These are phyloP conservation scores for Chaetomidium leptoderma DNA, from an alignment of 495 filamentous ascomycete species.

Conservation along the genomic window DNA sequence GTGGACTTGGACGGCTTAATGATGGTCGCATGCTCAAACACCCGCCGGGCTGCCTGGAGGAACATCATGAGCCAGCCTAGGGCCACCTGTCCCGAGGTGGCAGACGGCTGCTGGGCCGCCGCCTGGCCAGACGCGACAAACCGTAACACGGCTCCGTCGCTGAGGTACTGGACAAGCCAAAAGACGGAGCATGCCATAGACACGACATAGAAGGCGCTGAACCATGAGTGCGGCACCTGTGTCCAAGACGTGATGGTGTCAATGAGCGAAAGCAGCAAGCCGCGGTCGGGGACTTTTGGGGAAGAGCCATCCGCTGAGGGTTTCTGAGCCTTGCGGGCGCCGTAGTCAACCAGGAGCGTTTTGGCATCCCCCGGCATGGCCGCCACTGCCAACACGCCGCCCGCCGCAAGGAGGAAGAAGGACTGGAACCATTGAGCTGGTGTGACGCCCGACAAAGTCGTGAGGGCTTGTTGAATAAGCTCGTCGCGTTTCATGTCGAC, in stretches of 20 bases:
- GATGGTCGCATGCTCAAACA: conserved; percentile 65
- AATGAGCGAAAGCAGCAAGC: conserved; percentile 28
- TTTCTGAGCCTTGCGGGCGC: conserved; percentile 35
- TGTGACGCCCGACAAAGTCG: conserved; percentile 7
- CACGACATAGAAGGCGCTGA: conserved; percentile 77
- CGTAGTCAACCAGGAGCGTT: conserved; percentile 45
- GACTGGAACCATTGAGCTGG: conserved; percentile 44
- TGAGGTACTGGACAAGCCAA: conserved; percentile 68
- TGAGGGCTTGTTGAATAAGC: background rate
- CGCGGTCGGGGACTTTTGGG: background rate
- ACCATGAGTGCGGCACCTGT: conserved; percentile 80
- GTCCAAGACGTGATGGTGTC: conserved; percentile 32
- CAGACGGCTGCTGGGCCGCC: conserved; percentile 33
- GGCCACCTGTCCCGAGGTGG: conserved; percentile 62
- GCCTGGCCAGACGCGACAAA: conserved; percentile 37
- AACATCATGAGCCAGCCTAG: conserved; percentile 67
- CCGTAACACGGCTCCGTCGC: conserved; percentile 49
- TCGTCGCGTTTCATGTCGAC: conserved; percentile 3
- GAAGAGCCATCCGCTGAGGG: background rate
- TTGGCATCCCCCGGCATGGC: conserved; percentile 38
- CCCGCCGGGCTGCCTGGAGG: conserved; percentile 66
- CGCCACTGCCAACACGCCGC: conserved; percentile 36
- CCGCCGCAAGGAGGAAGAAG: conserved; percentile 44
- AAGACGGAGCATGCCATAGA: conserved; percentile 68
- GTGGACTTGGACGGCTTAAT: conserved; percentile 58